Evolutionary conservation across 2,329 filamentous ascomycete species (phyloP).

Genomic region (Parasarocladium wereldwijsianum): DNA sequence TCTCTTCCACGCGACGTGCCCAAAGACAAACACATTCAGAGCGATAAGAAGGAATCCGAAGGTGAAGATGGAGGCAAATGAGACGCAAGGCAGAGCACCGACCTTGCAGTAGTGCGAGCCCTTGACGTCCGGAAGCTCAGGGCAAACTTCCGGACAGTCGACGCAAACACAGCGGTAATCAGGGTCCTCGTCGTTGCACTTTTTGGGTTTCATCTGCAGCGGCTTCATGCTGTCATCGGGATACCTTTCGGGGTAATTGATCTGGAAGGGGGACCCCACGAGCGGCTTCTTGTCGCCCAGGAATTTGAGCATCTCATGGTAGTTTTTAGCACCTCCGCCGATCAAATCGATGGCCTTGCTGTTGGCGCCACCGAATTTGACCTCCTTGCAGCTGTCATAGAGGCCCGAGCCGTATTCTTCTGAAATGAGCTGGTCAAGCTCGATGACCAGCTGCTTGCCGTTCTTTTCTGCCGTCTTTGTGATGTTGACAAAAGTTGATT

Average conservation of each 20-base stretch:
- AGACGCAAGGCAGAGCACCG: constrained; percentile 79
- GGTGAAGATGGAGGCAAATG: constrained; percentile 77
- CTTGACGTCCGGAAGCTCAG: constrained; percentile 63
- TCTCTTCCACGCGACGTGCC: constrained; percentile 61
- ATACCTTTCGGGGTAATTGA: constrained; percentile 66
- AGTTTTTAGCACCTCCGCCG: constrained; percentile 86
- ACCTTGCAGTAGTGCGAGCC: constrained; percentile 62
- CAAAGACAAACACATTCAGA: constrained; percentile 50
- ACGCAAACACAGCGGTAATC: constrained; percentile 84
- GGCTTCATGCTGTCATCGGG: constrained; percentile 56
- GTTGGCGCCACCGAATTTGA: constrained; percentile 93
- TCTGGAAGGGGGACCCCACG: constrained; percentile 91
- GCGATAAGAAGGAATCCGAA: constrained; percentile 64
- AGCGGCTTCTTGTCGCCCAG: constrained; percentile 74
- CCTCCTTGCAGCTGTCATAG: constrained; percentile 96
- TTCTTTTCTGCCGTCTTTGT: constrained; percentile 54
- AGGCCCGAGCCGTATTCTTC: constrained; percentile 74
- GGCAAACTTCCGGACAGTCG: constrained; percentile 79
- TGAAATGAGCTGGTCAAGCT: constrained; percentile 81
- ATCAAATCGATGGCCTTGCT: constrained; percentile 92
- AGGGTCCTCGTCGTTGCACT: constrained; percentile 80
- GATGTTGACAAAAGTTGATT: constrained; percentile 89
- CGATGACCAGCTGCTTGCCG: constrained; percentile 55
- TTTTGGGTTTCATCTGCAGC: constrained; percentile 58
- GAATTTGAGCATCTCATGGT: constrained; percentile 76